Evolutionary conservation across 768 basidiomycete species (phyloP).

Genomic region (Rhizopogon vulgaris): DNA sequence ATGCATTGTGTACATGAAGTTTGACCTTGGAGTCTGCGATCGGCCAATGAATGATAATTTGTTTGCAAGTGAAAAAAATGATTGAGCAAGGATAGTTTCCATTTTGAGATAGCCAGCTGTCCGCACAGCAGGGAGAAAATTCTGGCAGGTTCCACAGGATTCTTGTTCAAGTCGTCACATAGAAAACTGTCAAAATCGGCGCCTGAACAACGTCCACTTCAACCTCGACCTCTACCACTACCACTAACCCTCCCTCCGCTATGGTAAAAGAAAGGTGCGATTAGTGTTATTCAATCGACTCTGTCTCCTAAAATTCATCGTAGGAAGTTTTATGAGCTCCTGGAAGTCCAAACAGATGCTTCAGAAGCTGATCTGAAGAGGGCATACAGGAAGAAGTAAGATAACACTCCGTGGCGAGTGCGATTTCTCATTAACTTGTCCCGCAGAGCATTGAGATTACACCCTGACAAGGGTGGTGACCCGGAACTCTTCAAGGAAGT

Average conservation of each 20-base stretch:
- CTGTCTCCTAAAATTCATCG: conserved; percentile 1
- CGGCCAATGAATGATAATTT: no score
- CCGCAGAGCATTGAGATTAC: conserved; percentile 70
- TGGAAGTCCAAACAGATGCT: conserved; percentile 76
- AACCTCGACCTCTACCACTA: conserved; percentile 7
- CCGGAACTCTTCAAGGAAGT: conserved; percentile 97
- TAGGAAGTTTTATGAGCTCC: conserved; percentile 90
- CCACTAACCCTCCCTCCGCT: conserved; percentile 9
- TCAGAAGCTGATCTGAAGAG: conserved; percentile 88
- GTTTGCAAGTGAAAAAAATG: no score
- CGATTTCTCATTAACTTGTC: conserved; percentile 5
- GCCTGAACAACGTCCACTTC: conserved; percentile 9
- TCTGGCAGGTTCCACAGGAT: conserved; percentile 34
- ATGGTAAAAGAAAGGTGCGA: conserved; percentile 73
- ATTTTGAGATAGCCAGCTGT: no score
- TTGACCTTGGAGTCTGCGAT: no score
- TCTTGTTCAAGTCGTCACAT: conserved; percentile 19
- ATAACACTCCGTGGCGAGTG: not conserved
- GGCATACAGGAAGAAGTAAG: conserved; percentile 89
- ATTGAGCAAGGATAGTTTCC: no score
- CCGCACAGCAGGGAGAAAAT: conserved; percentile 11
- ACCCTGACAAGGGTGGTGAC: conserved; percentile 94
- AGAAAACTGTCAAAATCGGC: conserved; percentile 16
- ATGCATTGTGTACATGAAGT: no score
- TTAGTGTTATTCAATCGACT: conserved; percentile 6